These are phyloP conservation scores for Yarrowia hollandica DNA, from an alignment of 805 yeast genomes.

Conservation along the genomic window DNA sequence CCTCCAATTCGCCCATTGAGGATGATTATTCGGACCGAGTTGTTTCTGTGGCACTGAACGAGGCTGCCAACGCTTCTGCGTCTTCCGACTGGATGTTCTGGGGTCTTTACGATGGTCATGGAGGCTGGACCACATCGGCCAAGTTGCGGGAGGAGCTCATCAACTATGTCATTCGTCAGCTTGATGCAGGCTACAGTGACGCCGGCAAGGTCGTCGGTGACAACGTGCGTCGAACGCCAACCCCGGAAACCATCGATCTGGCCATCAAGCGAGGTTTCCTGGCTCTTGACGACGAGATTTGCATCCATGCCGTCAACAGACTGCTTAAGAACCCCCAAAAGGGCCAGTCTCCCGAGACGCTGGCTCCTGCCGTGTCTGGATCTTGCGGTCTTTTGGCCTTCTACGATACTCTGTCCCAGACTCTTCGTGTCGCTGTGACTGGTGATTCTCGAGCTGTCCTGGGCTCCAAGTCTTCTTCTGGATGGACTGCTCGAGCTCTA, in stretches of 20 bases:
- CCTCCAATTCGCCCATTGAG: conserved; percentile 91
- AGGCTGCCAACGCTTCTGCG: conserved; percentile 46
- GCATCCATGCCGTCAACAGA: conserved; percentile 67
- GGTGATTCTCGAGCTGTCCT: conserved; percentile 94
- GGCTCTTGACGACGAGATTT: conserved; percentile 83
- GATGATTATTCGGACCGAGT: conserved; percentile 85
- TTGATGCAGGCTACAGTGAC: conserved; percentile 51
- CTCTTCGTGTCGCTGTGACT: conserved; percentile 86
- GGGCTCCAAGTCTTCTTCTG: conserved; percentile 56
- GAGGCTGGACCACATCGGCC: conserved; percentile 93
- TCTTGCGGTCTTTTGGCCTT: conserved; percentile 88
- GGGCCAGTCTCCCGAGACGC: conserved; percentile 62
- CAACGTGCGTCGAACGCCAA: conserved; percentile 58
- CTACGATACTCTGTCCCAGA: conserved; percentile 72
- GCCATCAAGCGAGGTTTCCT: conserved; percentile 81
- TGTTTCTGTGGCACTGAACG: conserved; percentile 57
- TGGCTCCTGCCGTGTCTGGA: conserved; percentile 93
- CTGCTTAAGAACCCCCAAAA: conserved; percentile 66
- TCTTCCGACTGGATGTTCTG: conserved; percentile 83
- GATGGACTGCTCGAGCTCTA: conserved; percentile 86
- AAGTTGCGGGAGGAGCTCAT: conserved; percentile 78
- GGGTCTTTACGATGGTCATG: conserved; percentile 96
- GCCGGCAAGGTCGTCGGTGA: conserved; percentile 51
- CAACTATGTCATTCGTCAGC: conserved; percentile 70
- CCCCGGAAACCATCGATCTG: conserved; percentile 67